phyloP scores from a whole-genome alignment of 2,329 filamentous ascomycete genomes.

The Endoconidiophora polonica region DNA sequence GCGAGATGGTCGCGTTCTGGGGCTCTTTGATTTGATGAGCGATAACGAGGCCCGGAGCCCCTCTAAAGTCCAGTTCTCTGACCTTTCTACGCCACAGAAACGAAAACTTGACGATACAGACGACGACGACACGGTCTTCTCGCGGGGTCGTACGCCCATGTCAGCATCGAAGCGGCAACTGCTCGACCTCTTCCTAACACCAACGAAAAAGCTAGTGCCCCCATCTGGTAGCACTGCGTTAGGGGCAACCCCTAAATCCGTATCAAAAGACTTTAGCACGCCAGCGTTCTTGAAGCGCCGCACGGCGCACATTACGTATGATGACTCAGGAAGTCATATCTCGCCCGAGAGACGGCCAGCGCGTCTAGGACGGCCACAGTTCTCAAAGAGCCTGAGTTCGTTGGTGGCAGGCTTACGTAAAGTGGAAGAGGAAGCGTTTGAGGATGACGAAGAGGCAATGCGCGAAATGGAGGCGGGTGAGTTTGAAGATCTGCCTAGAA shows the following conservation, averaged over 20 bases:
- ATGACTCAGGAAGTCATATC: neutral
- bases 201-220: conserved; percentile 33
- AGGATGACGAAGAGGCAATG: conserved; percentile 59
- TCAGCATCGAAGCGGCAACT: conserved; percentile 43
- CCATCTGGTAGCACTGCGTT: conserved; percentile 19
- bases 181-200: conserved; percentile 49
- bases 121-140: conserved; percentile 15
- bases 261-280: conserved; percentile 45
- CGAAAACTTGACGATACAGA: conserved; percentile 16
- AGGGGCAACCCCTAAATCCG: conserved; percentile 30
- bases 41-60: conserved; percentile 25
- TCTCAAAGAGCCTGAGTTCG: conserved; percentile 55
- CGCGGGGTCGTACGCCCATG: conserved; percentile 32
- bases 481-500: conserved; percentile 12
- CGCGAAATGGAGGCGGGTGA: conserved; percentile 47
- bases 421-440: conserved; percentile 50
- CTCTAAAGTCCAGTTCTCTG: conserved; percentile 4
- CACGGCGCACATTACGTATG: conserved; percentile 1
- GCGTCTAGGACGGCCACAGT: conserved; percentile 38
- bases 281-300: conserved; percentile 46
- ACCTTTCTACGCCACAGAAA: conserved; percentile 30
- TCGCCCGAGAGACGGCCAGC: conserved; percentile 21
- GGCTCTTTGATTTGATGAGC: conserved; percentile 55
- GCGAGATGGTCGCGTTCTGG: conserved; percentile 58
- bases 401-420: conserved; percentile 55